Evolutionary conservation across 768 basidiomycete genomes (phyloP), one percentile per base, ranked within the genome.

Genomic region (Termitomyces sp.): DNA sequence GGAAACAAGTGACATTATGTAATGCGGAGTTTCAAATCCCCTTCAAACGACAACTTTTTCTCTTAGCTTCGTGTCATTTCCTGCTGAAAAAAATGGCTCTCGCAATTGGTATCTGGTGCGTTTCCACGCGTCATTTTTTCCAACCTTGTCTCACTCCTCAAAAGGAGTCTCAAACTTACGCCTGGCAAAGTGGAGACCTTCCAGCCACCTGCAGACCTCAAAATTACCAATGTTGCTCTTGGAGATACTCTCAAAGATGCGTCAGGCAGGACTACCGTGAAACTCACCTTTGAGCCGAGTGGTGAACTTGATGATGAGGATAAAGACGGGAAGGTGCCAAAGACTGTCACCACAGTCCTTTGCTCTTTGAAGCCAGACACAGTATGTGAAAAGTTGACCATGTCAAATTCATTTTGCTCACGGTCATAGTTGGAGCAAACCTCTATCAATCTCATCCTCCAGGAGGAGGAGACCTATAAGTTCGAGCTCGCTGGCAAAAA

Each of bases 401-500:
- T 12, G 21, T 11, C 3, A 21, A 1, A 1, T 3, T 37, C 17
- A 12, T 19, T 16, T 16, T 1, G 1, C 43, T 52, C 16, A 35
- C 30, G 10, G 16, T 37, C 27, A 43, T 61, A 94, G 93, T 82
- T 87, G 60, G 92, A 94, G 70, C 90, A 94, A 67, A 78, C 81
- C 14, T 71, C 78, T 11, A 74, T 88, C 39, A 84, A 94, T 67
- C 70, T 95, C 43, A 79, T 86, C 37, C 79, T 96, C 52, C 80
- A 85, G 58, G 79, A 81, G 27, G 82, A 84, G 12, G 81, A 81
- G 46, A 80, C 82, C 37, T 87, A 86, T 65, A 67, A 79, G 53
- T 83, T 95, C 66, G 81, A 88, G 66, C 74, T 82, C 46, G 78
- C 84, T 44, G 94, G 94, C 56, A 88, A 91, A 74, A 97, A 97